Evolutionary conservation across 2,329 filamentous ascomycete genomes (phyloP), one percentile per base, ranked within the genome.

Genomic region (Ascochyta fabae): DNA sequence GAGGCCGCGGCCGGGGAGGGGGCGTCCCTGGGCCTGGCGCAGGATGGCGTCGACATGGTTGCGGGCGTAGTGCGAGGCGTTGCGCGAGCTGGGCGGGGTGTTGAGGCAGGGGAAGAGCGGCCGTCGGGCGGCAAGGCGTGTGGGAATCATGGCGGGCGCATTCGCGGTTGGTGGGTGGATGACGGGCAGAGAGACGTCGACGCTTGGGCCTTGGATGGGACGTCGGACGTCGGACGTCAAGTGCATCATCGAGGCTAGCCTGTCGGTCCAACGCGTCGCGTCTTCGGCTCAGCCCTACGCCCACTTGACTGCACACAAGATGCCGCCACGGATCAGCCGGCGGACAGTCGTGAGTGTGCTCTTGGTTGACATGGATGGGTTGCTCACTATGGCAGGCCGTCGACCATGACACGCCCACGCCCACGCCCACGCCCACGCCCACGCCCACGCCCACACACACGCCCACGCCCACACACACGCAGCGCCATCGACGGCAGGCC

Each of bases 41-140:
- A 61, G 53, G 22, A 63, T 46, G 44, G 61, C 49, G 27, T 61
- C 61, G 40, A 65, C 41, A 24, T 65, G 54, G 44, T 51, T 47
- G 43, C 56, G 53, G 27, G 57, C 55, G 35, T 60, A 53, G 55
- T 55, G 59, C 16, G 66, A 60, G 57, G 53, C 44, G 24, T 66
- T 59, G 48, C 67, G 66, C 15, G 48, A 60, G 64, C 16, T 60
- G 41, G 22, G 3, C 26, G 53, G 48, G 3, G 61, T 53, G 33
- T 67, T 56, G 42, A 75, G 67, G 48, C 65, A 72, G 43, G 65
- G 72, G 60, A 66, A 61, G 29, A 71, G 23, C 16, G 71, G 68
- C 35, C 70, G 71, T 40, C 66, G 67, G 44, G 66, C 59, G 57
- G 68, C 59, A 19, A 67, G 58, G 44, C 73, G 72, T 61, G 70